These are phyloP conservation scores for Leptographium lundbergii DNA, from an alignment of 2,329 filamentous ascomycete genomes.

Conservation along the genomic window DNA sequence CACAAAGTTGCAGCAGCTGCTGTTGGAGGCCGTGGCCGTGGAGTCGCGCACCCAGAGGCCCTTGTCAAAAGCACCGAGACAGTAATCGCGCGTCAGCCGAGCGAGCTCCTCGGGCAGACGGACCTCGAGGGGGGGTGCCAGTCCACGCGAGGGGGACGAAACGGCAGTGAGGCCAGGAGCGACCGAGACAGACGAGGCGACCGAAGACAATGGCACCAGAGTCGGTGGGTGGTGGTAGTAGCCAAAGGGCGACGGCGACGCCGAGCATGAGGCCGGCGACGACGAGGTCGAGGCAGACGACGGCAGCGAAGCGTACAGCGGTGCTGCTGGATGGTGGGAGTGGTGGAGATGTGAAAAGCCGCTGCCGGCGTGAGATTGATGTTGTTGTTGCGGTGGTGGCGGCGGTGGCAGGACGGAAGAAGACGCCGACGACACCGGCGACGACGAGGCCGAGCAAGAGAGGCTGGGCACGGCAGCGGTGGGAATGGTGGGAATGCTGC, in stretches of 20 bases:
- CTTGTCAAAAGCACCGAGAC: slow-evolving; percentile 12
- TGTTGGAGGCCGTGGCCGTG: slow-evolving; percentile 1
- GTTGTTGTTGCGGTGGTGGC: no score
- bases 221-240: not conserved
- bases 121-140: slow-evolving; percentile 1
- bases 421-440: no score
- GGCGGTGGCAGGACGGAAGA: no score
- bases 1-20: slow-evolving; percentile 2
- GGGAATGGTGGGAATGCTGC: no score
- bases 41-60: slow-evolving; percentile 11
- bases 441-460: no score
- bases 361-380: no score
- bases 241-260: not conserved
- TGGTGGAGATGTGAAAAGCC: no score
- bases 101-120: slow-evolving; percentile 13
- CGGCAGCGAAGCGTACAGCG: no score
- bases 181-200: not conserved
- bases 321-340: no score
- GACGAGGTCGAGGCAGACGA: not conserved
- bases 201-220: no score
- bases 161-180: no score
- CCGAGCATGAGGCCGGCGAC: not conserved
- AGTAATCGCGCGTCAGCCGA: slow-evolving; percentile 13
- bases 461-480: no score
- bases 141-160: not conserved